Evolutionary conservation across 2,329 filamentous ascomycete species (phyloP).

Genomic region (Colletotrichum kahawae): DNA sequence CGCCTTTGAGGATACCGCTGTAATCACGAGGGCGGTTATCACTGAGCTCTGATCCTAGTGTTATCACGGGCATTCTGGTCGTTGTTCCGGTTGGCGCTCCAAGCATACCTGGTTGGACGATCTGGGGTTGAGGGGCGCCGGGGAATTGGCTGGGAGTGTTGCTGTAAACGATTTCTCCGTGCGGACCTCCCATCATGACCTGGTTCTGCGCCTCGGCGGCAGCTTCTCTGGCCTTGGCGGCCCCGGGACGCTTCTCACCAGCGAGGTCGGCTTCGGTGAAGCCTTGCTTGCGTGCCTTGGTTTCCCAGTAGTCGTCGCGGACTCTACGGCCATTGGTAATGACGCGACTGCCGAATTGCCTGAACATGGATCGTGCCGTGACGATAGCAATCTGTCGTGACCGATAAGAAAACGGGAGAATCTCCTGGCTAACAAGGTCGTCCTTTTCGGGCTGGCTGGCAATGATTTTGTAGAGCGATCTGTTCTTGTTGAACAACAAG

Average conservation of each 20-base stretch:
- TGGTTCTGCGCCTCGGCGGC: conserved; percentile 73
- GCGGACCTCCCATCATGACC: conserved; percentile 68
- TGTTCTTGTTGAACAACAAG: conserved; percentile 96
- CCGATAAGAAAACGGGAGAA: conserved; percentile 94
- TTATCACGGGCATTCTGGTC: conserved; percentile 83
- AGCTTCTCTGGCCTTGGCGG: conserved; percentile 85
- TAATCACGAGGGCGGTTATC: conserved; percentile 82
- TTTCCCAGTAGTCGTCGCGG: conserved; percentile 98
- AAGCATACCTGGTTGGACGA: conserved; percentile 76
- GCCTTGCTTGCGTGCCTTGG: conserved; percentile 94
- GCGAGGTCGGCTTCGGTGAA: conserved; percentile 97
- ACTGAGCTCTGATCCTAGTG: conserved; percentile 77
- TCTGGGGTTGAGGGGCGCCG: conserved; percentile 69
- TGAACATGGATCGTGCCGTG: conserved; percentile 97
- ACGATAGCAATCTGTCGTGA: conserved; percentile 99
- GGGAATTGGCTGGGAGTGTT: conserved; percentile 72
- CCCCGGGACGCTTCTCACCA: conserved; percentile 94
- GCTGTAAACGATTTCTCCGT: conserved; percentile 89
- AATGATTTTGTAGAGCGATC: conserved; percentile 97
- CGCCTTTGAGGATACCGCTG: conserved; percentile 75
- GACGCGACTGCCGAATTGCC: conserved; percentile 94
- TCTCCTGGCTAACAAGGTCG: conserved; percentile 92
- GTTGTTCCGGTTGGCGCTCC: conserved; percentile 66
- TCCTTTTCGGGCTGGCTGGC: conserved; percentile 96
- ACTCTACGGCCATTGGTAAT: conserved; percentile 90